Conservation (phyloP, 2,329 filamentous ascomycete species). For the Fusarium buharicum region DNA sequence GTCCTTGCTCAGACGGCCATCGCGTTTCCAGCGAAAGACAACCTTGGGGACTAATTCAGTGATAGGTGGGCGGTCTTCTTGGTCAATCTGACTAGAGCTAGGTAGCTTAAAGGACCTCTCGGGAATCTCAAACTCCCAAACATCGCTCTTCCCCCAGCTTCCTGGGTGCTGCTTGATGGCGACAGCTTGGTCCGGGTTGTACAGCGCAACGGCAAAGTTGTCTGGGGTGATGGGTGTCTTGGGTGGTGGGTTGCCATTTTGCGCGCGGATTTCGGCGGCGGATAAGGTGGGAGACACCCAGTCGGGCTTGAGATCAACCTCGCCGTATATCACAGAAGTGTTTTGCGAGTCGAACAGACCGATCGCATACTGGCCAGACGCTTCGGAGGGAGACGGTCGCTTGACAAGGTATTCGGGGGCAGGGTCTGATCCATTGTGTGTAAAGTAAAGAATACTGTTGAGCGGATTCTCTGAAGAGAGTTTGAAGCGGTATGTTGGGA, state of each 20-base stretch:
- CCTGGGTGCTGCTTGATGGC: slow-evolving; percentile 75
- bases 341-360: slow-evolving; percentile 86
- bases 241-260: slow-evolving; percentile 68
- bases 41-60: slow-evolving; percentile 74
- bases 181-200: slow-evolving; percentile 91
- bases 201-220: slow-evolving; percentile 85
- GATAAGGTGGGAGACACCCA: slow-evolving; percentile 87
- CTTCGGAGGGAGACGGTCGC: slow-evolving; percentile 73
- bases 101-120: slow-evolving; percentile 85
- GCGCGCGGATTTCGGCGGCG: slow-evolving; percentile 79
- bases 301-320: slow-evolving; percentile 84
- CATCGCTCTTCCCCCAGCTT: slow-evolving; percentile 81
- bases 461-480: slow-evolving; percentile 63
- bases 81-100: slow-evolving; percentile 81
- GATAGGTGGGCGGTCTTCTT: slow-evolving; percentile 58
- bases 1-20: slow-evolving; percentile 86
- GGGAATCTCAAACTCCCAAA: slow-evolving; percentile 94
- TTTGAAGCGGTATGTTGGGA: slow-evolving; percentile 76
- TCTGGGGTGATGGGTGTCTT: slow-evolving; percentile 78
- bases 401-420: slow-evolving; percentile 82
- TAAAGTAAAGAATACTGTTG: slow-evolving; percentile 68
- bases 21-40: slow-evolving; percentile 88
- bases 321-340: slow-evolving; percentile 84
- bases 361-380: slow-evolving; percentile 85
- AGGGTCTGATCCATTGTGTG: slow-evolving; percentile 82